phyloP scores from a whole-genome alignment of 257 asterid species.

The Nyctanthes arbortristis region DNA sequence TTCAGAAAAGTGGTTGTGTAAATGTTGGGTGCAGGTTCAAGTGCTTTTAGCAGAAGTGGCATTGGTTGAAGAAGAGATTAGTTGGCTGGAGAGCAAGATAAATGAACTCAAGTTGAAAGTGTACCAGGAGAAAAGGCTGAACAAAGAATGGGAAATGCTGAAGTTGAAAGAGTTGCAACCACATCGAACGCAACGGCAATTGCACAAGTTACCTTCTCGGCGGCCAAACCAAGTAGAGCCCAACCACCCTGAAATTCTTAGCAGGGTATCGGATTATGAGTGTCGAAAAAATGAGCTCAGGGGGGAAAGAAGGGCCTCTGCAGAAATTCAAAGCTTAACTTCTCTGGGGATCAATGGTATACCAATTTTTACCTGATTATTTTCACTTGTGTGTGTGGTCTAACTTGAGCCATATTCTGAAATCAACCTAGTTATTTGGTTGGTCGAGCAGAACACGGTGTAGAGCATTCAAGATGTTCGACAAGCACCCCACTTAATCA shows the following conservation, averaged over 20 bases:
- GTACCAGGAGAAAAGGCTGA: slow-evolving; percentile 53
- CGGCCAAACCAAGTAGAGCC: slow-evolving; percentile 38
- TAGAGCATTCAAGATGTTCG: slow-evolving; percentile 45
- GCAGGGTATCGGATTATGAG: slow-evolving; percentile 49
- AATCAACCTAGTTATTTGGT: slow-evolving; percentile 18
- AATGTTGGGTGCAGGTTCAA: slow-evolving; percentile 53
- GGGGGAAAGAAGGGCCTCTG: slow-evolving; percentile 62
- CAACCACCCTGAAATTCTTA: slow-evolving; percentile 28
- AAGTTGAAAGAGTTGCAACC: slow-evolving; percentile 42
- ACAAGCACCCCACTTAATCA: slow-evolving; percentile 32
- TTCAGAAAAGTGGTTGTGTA: background rate
- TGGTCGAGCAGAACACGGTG: slow-evolving; percentile 38
- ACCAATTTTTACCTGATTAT: background rate
- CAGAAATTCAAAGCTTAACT: slow-evolving; percentile 41
- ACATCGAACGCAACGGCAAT: slow-evolving; percentile 34
- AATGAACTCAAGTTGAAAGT: slow-evolving; percentile 51
- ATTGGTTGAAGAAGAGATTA: slow-evolving; percentile 70
- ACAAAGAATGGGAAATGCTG: slow-evolving; percentile 43
- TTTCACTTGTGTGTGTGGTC: background rate
- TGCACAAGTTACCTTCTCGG: slow-evolving; percentile 43
- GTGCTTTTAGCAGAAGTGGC: slow-evolving; percentile 71
- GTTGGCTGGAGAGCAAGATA: slow-evolving; percentile 64
- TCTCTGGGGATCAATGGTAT: slow-evolving; percentile 38
- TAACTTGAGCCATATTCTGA: background rate
- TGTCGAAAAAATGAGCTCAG: slow-evolving; percentile 33